phyloP scores from a whole-genome alignment of 2,329 filamentous ascomycete genomes.

The Fusarium sp. region DNA sequence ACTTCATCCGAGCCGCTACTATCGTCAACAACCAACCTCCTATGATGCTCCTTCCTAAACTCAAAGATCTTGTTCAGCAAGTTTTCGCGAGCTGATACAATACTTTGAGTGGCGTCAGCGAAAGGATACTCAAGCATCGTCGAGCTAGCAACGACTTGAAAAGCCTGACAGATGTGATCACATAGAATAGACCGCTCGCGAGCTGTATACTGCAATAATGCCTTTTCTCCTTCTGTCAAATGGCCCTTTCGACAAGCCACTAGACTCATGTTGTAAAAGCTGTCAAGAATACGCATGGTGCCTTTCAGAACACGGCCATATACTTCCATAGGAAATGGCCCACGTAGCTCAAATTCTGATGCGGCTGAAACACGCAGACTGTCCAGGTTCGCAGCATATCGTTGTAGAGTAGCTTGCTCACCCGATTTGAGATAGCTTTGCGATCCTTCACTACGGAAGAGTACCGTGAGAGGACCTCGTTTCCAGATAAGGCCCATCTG shows the following conservation, averaged over 20 bases:
- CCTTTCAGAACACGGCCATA: conserved; percentile 81
- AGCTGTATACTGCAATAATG: conserved; percentile 81
- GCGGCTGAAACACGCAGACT: conserved; percentile 76
- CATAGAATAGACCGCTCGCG: conserved; percentile 85
- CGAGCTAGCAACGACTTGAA: conserved; percentile 86
- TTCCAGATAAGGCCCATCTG: conserved; percentile 98
- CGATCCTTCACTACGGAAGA: conserved; percentile 70
- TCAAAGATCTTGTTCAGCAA: conserved; percentile 88
- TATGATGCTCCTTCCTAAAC: conserved; percentile 76
- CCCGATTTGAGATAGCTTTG: conserved; percentile 73
- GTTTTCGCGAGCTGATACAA: conserved; percentile 83
- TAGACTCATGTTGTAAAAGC: conserved; percentile 96
- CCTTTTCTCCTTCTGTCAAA: conserved; percentile 82
- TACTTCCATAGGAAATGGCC: conserved; percentile 82
- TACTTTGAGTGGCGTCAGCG: conserved; percentile 86
- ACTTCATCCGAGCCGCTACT: conserved; percentile 28
- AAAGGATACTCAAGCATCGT: conserved; percentile 95
- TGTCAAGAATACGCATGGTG: conserved; percentile 86
- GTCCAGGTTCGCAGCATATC: conserved; percentile 73
- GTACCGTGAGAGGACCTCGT: conserved; percentile 83
- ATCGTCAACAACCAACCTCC: conserved; percentile 47
- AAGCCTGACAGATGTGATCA: conserved; percentile 88
- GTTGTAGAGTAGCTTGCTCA: conserved; percentile 22
- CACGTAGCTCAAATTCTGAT: conserved; percentile 87
- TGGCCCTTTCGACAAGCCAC: conserved; percentile 84